A percentile compares a stretch with the other conserved stretches of the same genome.
These are phyloP conservation scores for Rhynchosporium graminicola DNA, from an alignment of 2,329 filamentous ascomycete species.

Conservation along the genomic window DNA sequence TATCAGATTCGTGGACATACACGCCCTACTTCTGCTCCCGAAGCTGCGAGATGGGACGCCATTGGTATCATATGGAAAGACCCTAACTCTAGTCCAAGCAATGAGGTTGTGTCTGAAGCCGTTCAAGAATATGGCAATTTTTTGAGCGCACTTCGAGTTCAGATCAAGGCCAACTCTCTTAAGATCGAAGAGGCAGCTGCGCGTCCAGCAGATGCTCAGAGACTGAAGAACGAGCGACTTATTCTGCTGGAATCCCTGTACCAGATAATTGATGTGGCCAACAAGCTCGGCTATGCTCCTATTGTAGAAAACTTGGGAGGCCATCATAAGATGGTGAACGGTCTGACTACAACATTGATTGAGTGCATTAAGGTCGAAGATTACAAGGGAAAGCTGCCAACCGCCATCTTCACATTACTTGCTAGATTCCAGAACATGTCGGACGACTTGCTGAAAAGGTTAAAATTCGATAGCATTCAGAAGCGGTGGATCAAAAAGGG, in stretches of 20 bases:
- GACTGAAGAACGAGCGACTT: conserved; percentile 46
- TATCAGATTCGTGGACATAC: conserved; percentile 35
- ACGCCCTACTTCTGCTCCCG: conserved; percentile 47
- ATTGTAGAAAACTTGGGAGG: conserved; percentile 60
- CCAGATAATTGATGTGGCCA: conserved; percentile 54
- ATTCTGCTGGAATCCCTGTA: conserved; percentile 52
- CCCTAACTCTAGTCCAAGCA: conserved; percentile 37
- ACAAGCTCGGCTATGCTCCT: conserved; percentile 55
- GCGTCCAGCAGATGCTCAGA: conserved; percentile 38
- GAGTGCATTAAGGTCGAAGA: conserved; percentile 55
- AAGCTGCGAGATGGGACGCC: conserved; percentile 55
- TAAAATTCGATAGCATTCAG: conserved; percentile 66
- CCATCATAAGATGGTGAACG: conserved; percentile 57
- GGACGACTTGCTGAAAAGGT: conserved; percentile 59
- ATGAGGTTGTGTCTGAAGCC: conserved; percentile 35
- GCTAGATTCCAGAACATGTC: conserved; percentile 60
- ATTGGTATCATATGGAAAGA: conserved; percentile 53
- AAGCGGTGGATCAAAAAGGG: conserved; percentile 64
- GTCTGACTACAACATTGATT: conserved; percentile 55
- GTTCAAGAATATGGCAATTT: conserved; percentile 40
- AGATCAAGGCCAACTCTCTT: conserved; percentile 36
- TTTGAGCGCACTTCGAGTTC: conserved; percentile 35
- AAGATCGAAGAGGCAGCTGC: conserved; percentile 35
- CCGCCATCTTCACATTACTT: conserved; percentile 60
- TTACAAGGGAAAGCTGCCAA: conserved; percentile 55